phyloP scores from a whole-genome alignment of 73 alveolate genomes.

The Tetrahymena thermophila region DNA sequence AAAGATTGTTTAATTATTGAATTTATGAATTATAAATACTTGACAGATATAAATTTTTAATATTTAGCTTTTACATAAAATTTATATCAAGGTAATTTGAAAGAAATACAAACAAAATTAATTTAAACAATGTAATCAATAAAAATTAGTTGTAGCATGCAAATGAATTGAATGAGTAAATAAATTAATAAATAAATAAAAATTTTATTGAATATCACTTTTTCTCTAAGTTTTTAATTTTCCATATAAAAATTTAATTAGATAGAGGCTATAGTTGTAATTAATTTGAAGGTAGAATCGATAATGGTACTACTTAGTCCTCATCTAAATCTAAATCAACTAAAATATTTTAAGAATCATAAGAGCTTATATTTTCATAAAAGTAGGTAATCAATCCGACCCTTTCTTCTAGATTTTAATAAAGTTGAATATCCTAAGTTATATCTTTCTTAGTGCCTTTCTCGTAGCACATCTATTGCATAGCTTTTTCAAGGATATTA shows the following conservation, averaged over 20 bases:
- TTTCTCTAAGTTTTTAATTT: background rate
- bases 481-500: background rate
- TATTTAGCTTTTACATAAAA: too few species aligned
- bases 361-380: background rate
- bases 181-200: too few species aligned
- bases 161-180: too few species aligned
- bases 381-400: background rate
- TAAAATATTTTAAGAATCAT: background rate
- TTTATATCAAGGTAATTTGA: too few species aligned
- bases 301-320: background rate
- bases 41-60: too few species aligned
- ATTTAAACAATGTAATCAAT: too few species aligned
- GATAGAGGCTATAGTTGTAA: background rate
- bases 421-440: background rate
- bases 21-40: too few species aligned
- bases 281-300: background rate
- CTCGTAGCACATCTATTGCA: background rate
- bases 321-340: background rate
- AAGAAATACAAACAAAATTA: too few species aligned
- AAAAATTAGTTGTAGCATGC: too few species aligned
- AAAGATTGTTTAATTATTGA: too few species aligned
- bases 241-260: background rate
- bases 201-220: background rate
- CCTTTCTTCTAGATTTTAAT: background rate
- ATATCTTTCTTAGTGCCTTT: background rate